Evolutionary conservation across 306 rosid genomes (phyloP).

Genomic region (Canavalia gladiata): DNA sequence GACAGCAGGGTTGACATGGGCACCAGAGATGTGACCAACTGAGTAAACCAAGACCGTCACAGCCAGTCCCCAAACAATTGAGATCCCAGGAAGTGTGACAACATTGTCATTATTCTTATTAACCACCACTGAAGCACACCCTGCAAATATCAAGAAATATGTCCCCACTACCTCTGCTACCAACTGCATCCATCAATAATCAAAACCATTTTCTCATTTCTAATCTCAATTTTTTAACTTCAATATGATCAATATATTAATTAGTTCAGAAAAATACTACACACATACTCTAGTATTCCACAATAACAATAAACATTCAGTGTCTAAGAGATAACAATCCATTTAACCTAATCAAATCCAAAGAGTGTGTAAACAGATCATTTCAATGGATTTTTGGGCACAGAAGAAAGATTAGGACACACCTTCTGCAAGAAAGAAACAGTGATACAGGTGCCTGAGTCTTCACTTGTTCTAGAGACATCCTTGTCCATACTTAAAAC

Average conservation of each 20-base stretch:
- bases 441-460: constrained; percentile 30
- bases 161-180: constrained; percentile 86
- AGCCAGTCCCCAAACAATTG: constrained; percentile 81
- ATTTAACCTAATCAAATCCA: neutral
- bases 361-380: neutral
- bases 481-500: constrained; percentile 59
- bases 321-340: neutral
- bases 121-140: constrained; percentile 81
- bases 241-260: neutral
- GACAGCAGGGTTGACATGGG: constrained; percentile 93
- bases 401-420: neutral
- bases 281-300: neutral
- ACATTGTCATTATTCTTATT: constrained; percentile 56
- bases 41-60: constrained; percentile 80
- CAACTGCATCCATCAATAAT: constrained; percentile 56
- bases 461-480: constrained; percentile 27
- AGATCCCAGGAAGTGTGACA: constrained; percentile 70
- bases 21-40: constrained; percentile 91
- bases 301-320: neutral
- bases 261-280: neutral
- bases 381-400: neutral
- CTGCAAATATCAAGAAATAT: constrained; percentile 84
- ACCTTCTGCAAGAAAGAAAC: constrained; percentile 83
- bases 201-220: neutral
- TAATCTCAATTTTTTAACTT: neutral